Evolutionary conservation across 1,284 basidiomycete genomes (phyloP).

Genomic region (Uromyces viciae-fabae): DNA sequence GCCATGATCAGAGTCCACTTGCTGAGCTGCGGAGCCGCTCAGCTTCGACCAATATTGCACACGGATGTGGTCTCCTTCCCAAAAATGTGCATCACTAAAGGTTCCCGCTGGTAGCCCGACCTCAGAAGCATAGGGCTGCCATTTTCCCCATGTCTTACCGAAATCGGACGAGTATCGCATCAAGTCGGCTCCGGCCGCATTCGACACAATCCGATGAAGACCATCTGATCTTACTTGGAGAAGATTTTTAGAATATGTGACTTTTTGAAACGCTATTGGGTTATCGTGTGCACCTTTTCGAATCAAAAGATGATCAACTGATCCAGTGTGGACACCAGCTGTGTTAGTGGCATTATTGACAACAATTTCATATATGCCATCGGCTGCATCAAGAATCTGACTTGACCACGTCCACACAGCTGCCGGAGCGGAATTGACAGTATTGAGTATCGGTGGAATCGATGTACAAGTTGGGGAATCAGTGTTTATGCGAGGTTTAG

Average conservation of each 20-base stretch:
- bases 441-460: slow-evolving; percentile 59
- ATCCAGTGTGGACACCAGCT: slow-evolving; percentile 60
- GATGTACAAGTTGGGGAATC: slow-evolving; percentile 64
- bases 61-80: slow-evolving; percentile 77
- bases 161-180: slow-evolving; percentile 81
- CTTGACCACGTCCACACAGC: slow-evolving; percentile 66
- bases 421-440: slow-evolving; percentile 56
- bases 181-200: slow-evolving; percentile 76
- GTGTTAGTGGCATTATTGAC: slow-evolving; percentile 62
- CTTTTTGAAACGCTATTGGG: slow-evolving; percentile 73
- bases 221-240: slow-evolving; percentile 62
- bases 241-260: slow-evolving; percentile 68
- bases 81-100: slow-evolving; percentile 64
- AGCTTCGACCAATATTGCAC: slow-evolving; percentile 79
- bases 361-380: slow-evolving; percentile 72
- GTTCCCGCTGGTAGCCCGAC: slow-evolving; percentile 64
- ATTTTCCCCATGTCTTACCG: slow-evolving; percentile 75
- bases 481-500: slow-evolving; percentile 59
- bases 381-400: slow-evolving; percentile 68
- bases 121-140: slow-evolving; percentile 71
- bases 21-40: slow-evolving; percentile 64
- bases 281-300: slow-evolving; percentile 72
- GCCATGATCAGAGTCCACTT: slow-evolving; percentile 71
- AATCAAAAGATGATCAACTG: slow-evolving; percentile 69
- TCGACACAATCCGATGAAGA: slow-evolving; percentile 69